A percentile compares a stretch with the other conserved stretches of the same genome.
Conservation (phyloP, 2,329 filamentous ascomycete species). For the Penicillium sp. region DNA sequence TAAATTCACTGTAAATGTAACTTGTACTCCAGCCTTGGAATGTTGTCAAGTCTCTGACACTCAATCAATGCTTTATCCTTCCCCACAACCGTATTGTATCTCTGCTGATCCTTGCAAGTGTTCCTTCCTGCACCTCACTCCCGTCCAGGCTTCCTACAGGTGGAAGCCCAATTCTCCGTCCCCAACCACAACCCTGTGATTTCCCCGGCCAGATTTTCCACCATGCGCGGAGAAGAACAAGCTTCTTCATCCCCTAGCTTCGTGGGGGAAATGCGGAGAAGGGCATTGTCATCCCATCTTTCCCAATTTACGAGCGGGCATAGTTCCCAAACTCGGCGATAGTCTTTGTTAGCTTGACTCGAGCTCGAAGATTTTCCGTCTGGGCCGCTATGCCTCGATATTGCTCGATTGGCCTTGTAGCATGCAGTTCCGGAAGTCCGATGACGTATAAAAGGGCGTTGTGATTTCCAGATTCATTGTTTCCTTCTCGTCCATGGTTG, state of each 20-base stretch:
- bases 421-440: not conserved
- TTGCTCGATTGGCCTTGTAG: not conserved
- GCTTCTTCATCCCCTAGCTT: conserved; percentile 10
- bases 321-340: conserved; percentile 1
- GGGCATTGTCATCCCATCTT: not conserved
- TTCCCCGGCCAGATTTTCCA: conserved; percentile 14
- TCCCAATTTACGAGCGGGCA: conserved; percentile 1
- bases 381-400: conserved; percentile 5
- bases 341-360: conserved; percentile 4
- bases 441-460: not conserved
- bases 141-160: conserved; percentile 17
- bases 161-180: conserved; percentile 26
- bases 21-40: not conserved
- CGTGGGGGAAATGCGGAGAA: conserved; percentile 8
- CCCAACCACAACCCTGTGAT: not conserved
- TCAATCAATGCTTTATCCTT: not conserved
- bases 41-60: not conserved
- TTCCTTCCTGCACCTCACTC: not conserved
- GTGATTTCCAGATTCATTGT: not conserved
- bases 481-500: not conserved
- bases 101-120: not conserved
- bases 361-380: conserved; percentile 11
- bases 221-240: conserved; percentile 15
- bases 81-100: not conserved
- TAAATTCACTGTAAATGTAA: not conserved